A percentile compares a stretch with the other conserved stretches of the same genome.
These are phyloP conservation scores for Proliferodiscus dingleyae DNA, from an alignment of 2,329 filamentous ascomycete species.

Conservation along the genomic window DNA sequence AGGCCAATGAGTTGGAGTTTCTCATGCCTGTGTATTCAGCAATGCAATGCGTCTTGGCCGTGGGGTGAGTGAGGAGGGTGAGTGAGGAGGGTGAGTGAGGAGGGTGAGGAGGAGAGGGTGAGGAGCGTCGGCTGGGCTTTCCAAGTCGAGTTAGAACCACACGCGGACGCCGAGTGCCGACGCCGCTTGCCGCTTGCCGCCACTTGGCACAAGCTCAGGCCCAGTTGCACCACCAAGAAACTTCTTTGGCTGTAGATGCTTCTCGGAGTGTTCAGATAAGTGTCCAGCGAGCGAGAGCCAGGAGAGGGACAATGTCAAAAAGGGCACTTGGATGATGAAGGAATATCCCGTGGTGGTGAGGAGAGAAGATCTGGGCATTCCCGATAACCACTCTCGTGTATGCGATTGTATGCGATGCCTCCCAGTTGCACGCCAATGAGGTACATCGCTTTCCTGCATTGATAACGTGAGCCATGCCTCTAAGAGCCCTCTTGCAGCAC, in stretches of 20 bases:
- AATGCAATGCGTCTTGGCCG: slow-evolving; percentile 6
- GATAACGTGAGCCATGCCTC: slow-evolving; percentile 6
- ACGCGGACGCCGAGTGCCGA: slow-evolving; percentile 5
- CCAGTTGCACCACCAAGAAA: background rate
- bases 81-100: too few species aligned
- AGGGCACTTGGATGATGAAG: too few species aligned
- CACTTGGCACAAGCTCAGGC: too few species aligned
- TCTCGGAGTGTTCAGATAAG: background rate
- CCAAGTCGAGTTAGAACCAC: slow-evolving; percentile 4
- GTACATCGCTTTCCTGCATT: slow-evolving; percentile 3
- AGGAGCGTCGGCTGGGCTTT: slow-evolving; percentile 14
- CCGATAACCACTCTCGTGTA: background rate
- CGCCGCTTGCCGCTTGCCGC: background rate
- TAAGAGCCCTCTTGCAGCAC: background rate
- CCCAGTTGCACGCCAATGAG: slow-evolving; percentile 8
- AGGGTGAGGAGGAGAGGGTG: too few species aligned
- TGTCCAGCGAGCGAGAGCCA: too few species aligned
- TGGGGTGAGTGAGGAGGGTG: slow-evolving; percentile 19
- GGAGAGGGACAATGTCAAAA: too few species aligned
- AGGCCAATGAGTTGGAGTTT: slow-evolving; percentile 3
- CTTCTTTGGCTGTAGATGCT: background rate
- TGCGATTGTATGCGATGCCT: slow-evolving; percentile 2
- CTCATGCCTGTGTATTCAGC: slow-evolving; percentile 4
- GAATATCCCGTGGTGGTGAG: background rate
- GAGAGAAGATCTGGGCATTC: slow-evolving; percentile 2